Evolutionary conservation across 768 basidiomycete species (phyloP), one percentile per base, ranked within the genome.

Genomic region (Grammothele lineata): DNA sequence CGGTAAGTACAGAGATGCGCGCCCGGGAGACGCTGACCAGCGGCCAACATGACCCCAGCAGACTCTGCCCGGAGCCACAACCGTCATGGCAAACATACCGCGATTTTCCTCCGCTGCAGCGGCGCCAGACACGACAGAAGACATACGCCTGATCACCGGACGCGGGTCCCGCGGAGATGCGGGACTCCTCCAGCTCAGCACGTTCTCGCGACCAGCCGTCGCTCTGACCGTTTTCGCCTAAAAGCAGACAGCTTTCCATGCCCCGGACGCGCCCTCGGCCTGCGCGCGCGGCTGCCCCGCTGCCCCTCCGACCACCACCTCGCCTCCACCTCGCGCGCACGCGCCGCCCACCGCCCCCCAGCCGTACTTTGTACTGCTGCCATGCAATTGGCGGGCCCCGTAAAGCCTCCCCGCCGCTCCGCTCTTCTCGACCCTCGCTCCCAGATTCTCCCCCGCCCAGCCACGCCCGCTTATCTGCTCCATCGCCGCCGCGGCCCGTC

Each of bases 81-180:
- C n/a, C n/a, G n/a, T n/a, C n/a, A n/a, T n/a, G n/a, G n/a, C n/a
- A n/a, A n/a, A n/a, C n/a, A n/a, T n/a, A n/a, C n/a, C n/a, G n/a
- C n/a, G n/a, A n/a, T n/a, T n/a, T n/a, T 30, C 27, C 8, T 30
- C 27, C 14, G 27, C 27, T 30, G 27, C 8, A 14, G 27, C 27
- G 8, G 14, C 27, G 14, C 14, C 27, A 7, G 7, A 7, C 27
- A 30, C 27, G 27, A 30, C 27, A 14, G 27, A 14, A 14, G 27
- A 7, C 27, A 30, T 15, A 26, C n/a, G n/a, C n/a, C 11, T 44
- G 42, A 47, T 44, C 51, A 47, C 51, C 45, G 38, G 50, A 47
- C 51, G 44, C 18, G 41, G 50, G 40, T 39, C 40, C 27, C 25
- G 34, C 51, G 51, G 51, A 53, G 51, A 40, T 25, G 43, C 42